Evolutionary conservation across 2,329 filamentous ascomycete genomes (phyloP).

Genomic region (Colletotrichum costaricense): DNA sequence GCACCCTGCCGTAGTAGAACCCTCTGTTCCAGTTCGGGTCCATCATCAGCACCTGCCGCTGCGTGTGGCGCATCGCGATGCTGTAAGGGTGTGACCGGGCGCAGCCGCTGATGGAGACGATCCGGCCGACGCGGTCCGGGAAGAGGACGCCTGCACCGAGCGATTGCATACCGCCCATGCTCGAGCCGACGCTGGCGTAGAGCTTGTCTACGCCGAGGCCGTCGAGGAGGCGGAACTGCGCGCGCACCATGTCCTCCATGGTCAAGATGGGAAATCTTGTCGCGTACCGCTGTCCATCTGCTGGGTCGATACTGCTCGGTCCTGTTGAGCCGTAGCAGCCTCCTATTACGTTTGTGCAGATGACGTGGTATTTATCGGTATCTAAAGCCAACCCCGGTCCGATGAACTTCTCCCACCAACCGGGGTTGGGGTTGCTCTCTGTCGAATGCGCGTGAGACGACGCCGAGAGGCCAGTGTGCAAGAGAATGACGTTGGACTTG

Average conservation of each 20-base stretch:
- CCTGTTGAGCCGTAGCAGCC: conserved; percentile 97
- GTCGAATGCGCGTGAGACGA: conserved; percentile 97
- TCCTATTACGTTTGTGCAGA: conserved; percentile 97
- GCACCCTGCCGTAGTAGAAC: conserved; percentile 90
- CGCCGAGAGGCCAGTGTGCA: conserved; percentile 96
- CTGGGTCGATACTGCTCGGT: conserved; percentile 87
- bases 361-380: conserved; percentile 90
- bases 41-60: conserved; percentile 98
- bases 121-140: conserved; percentile 81
- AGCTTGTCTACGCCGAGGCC: conserved; percentile 79
- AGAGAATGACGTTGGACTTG: conserved; percentile 87
- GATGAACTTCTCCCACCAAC: conserved; percentile 99
- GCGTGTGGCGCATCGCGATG: conserved; percentile 98
- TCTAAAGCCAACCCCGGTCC: conserved; percentile 87
- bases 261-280: conserved; percentile 96
- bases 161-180: conserved; percentile 99
- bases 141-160: conserved; percentile 88
- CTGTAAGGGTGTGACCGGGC: conserved; percentile 96
- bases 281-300: conserved; percentile 88
- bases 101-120: conserved; percentile 93
- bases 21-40: conserved; percentile 97
- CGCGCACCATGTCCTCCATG: conserved; percentile 96
- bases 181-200: conserved; percentile 92
- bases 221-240: conserved; percentile 91
- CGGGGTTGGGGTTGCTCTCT: conserved; percentile 84